Base-by-base conservation (phyloP, 2,329 filamentous ascomycete genomes). In the Laburnicola sp. region DNA sequence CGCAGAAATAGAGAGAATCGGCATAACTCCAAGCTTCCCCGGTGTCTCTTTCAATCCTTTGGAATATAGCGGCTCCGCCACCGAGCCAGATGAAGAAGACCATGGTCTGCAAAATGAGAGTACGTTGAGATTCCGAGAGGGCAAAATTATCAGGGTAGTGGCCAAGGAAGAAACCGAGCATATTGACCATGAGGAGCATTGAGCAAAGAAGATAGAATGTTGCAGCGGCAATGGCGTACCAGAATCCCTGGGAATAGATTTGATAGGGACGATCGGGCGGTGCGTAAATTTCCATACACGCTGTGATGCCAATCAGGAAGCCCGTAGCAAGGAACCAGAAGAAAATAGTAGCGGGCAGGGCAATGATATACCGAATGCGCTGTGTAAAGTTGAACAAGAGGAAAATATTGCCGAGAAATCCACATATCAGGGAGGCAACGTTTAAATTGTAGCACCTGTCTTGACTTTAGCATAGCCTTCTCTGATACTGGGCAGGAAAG, bases 91-190 rank as follows among this genome's bases (percentile, higher is more conserved):
- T 74, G 45, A 96, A 86, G 66, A 95, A 89, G 48, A 88, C 77
- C 72, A 95, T 95, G 1, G 91, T 96, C 72, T 97, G 92, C 26
- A 96, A 75, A 78, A 97, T 96, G 22, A 97, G 76, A 0, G 90
- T 96, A 7, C 92, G 83, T 71, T 97, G 92, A 54, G 87, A 87
- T 46, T 86, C 83, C 0, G 88, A 92, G 23, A 96, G 78, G 3
- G 81, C 77, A 60, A 96, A 96, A 63, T 91, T 86, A 60, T 89
- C 87, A 5, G 81, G 81, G 63, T 96, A 96, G 59, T 89, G 87
- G 0, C 86, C 85, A 0, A 86, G 75, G 50, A 84, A 82, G 40
- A 91, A 92, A 6, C 91, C 91, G 49, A 86, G 80, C 75, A 93
- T 90, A 22, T 93, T 96, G 48, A 90, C 73, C 58, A 87, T 82